phyloP scores from a whole-genome alignment of 1,139 yeast species.

The Williopsis jadinii region DNA sequence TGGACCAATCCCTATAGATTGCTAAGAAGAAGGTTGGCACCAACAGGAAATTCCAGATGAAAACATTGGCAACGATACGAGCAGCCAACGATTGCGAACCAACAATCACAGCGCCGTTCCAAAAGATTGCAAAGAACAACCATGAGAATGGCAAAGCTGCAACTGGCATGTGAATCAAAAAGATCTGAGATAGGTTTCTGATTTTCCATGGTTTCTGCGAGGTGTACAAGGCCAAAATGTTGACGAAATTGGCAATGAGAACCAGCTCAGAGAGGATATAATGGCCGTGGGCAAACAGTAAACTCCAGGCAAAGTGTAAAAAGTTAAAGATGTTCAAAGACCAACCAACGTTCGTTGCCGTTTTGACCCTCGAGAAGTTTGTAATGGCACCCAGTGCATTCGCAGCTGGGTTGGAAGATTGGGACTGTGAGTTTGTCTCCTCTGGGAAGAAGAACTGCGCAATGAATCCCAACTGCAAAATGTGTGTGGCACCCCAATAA shows the following conservation, averaged over 20 bases:
- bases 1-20: conserved; percentile 63
- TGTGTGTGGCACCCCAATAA: conserved; percentile 51
- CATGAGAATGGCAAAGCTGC: conserved; percentile 69
- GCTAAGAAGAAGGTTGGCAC: conserved; percentile 54
- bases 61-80: conserved; percentile 63
- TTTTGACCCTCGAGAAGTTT: conserved; percentile 22
- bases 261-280: conserved; percentile 51
- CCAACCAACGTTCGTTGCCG: conserved; percentile 40
- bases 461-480: conserved; percentile 49
- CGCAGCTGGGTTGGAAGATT: conserved; percentile 5
- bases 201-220: conserved; percentile 53
- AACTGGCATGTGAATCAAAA: conserved; percentile 52
- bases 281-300: conserved; percentile 48
- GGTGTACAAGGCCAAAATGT: conserved; percentile 45
- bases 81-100: conserved; percentile 41
- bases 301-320: conserved; percentile 53
- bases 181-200: conserved; percentile 35
- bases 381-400: conserved; percentile 6
- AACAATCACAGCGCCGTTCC: conserved; percentile 75
- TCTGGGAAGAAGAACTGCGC: conserved; percentile 41
- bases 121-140: conserved; percentile 64
- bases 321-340: conserved; percentile 60
- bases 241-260: conserved; percentile 49
- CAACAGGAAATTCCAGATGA: conserved; percentile 72
- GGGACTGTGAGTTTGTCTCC: conserved; percentile 20